These are phyloP conservation scores for Fraxinus nigra DNA, from an alignment of 305 asterid genomes.

Conservation along the genomic window DNA sequence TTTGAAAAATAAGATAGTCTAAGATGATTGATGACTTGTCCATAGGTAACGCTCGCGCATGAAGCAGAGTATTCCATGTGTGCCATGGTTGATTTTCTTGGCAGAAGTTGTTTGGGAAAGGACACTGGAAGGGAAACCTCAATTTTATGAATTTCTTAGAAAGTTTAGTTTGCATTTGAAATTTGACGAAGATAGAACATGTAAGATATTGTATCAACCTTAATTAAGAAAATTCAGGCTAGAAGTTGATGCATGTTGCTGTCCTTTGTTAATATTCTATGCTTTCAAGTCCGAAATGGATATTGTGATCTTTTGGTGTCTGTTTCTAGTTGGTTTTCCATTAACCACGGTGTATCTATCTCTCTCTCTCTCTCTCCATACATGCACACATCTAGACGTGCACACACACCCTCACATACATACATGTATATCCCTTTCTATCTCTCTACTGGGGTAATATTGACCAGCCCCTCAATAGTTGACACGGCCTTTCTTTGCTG, in stretches of 20 bases:
- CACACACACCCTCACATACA: background rate
- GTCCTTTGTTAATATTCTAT: background rate
- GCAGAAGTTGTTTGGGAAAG: background rate
- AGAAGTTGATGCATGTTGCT: background rate
- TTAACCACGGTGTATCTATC: background rate
- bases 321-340: background rate
- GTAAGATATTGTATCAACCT: background rate
- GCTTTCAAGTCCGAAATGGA: background rate
- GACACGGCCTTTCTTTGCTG: background rate
- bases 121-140: background rate
- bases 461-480: background rate
- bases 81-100: background rate
- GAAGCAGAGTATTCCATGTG: background rate
- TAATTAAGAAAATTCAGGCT: background rate
- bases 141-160: background rate
- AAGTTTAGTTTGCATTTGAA: background rate
- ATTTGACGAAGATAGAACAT: background rate
- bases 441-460: background rate
- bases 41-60: background rate
- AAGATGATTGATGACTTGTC: background rate
- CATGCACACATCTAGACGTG: background rate
- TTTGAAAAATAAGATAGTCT: background rate
- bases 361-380: background rate
- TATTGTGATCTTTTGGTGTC: background rate
- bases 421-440: background rate